These are phyloP conservation scores for Suhomyces wounanorum DNA, from an alignment of 1,139 yeast species.

Conservation along the genomic window DNA sequence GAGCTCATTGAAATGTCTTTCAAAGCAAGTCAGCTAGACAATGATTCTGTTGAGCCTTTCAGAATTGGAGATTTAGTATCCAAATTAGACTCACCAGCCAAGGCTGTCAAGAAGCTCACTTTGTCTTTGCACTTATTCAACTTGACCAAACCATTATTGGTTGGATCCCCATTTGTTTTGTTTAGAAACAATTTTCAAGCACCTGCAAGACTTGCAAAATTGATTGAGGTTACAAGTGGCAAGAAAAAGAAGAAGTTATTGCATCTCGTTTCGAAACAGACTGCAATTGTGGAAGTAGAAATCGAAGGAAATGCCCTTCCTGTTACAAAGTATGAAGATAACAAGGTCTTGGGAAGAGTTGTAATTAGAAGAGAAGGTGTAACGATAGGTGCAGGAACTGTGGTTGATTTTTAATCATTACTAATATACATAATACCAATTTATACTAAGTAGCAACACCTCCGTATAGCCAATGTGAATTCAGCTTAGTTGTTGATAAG, in stretches of 20 bases:
- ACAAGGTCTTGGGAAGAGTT: conserved; percentile 72
- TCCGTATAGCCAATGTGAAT: no score
- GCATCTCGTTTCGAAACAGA: conserved; percentile 73
- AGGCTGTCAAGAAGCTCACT: conserved; percentile 51
- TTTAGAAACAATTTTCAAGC: conserved; percentile 81
- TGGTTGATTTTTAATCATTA: conserved; percentile 22
- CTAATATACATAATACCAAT: background rate
- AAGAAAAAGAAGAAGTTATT: conserved; percentile 58
- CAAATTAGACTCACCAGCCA: conserved; percentile 47
- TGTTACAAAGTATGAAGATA: conserved; percentile 57
- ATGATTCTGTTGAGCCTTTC: conserved; percentile 53
- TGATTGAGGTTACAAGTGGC: conserved; percentile 50
- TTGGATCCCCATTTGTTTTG: conserved; percentile 80
- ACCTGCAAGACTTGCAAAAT: conserved; percentile 67
- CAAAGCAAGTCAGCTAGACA: conserved; percentile 42
- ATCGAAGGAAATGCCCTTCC: conserved; percentile 62
- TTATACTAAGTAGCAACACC: background rate
- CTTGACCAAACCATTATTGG: conserved; percentile 69
- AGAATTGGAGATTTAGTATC: conserved; percentile 73
- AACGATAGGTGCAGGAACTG: conserved; percentile 87
- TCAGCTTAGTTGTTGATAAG: background rate
- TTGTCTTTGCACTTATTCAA: conserved; percentile 69
- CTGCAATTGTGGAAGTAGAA: conserved; percentile 71
- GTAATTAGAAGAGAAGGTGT: conserved; percentile 84
- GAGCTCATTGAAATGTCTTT: conserved; percentile 67